Percentiles rank a stretch among this genome's conserved stretches.
Conservation (phyloP, 2,329 filamentous ascomycete genomes). For the Hymenoscyphus albidus region DNA sequence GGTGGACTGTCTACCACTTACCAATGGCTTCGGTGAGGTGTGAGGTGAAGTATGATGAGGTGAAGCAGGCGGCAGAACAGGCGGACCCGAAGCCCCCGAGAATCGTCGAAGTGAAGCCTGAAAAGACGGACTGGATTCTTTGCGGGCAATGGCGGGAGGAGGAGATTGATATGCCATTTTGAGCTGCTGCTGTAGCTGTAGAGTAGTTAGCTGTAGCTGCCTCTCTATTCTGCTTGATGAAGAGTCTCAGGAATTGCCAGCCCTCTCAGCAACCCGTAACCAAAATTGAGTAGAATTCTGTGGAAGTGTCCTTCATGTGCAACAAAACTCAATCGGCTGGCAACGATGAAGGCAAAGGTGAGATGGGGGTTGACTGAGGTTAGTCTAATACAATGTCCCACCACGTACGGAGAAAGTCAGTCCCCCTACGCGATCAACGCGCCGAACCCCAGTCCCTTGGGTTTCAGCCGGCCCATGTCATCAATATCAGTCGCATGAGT, state of each 20-base stretch:
- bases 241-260: background rate
- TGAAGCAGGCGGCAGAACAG: slow-evolving; percentile 18
- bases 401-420: background rate
- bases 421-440: slow-evolving; percentile 1
- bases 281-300: background rate
- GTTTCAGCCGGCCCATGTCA: slow-evolving; percentile 2
- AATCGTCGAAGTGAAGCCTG: slow-evolving; percentile 43
- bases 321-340: background rate
- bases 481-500: background rate
- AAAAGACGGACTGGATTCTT: slow-evolving; percentile 14
- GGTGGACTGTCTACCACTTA: slow-evolving; percentile 9
- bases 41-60: slow-evolving; percentile 16
- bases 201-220: too few species aligned
- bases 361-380: too few species aligned
- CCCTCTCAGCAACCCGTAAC: background rate
- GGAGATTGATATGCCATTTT: background rate
- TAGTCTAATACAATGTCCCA: background rate
- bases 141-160: slow-evolving; percentile 16
- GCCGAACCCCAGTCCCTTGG: background rate
- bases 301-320: background rate
- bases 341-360: background rate
- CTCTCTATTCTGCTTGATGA: background rate
- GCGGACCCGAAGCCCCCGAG: slow-evolving; percentile 18
- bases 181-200: background rate
- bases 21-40: slow-evolving; percentile 11